phyloP scores from a whole-genome alignment of 306 rosid genomes.

The cucumber (Cucumis sativus) region Cucumber_9930_V3 NC_026656.2:4422001-4422500 shows the following conservation, averaged over 20 bases:
- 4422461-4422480: constrained; percentile 12
- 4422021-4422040: background rate
- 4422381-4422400: constrained; percentile 23
- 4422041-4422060: background rate
- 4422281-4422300: constrained; percentile 11
- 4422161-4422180: background rate
- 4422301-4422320: constrained; percentile 9
- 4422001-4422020: background rate
- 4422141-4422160: background rate
- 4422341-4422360: constrained; percentile 17
- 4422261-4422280: constrained; percentile 23
- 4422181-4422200: background rate
- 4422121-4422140: background rate
- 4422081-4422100: background rate
- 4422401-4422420: constrained; percentile 11
- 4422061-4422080: background rate
- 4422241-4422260: background rate
- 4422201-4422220: background rate
- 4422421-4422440: constrained; percentile 7
- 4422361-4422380: constrained; percentile 19
- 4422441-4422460: constrained; percentile 13
- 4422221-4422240: background rate
- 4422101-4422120: background rate
- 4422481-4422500: background rate
- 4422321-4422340: constrained; percentile 2